Conservation (phyloP, 208 protist species). For the Acanthamoeba culbertsoni region DNA sequence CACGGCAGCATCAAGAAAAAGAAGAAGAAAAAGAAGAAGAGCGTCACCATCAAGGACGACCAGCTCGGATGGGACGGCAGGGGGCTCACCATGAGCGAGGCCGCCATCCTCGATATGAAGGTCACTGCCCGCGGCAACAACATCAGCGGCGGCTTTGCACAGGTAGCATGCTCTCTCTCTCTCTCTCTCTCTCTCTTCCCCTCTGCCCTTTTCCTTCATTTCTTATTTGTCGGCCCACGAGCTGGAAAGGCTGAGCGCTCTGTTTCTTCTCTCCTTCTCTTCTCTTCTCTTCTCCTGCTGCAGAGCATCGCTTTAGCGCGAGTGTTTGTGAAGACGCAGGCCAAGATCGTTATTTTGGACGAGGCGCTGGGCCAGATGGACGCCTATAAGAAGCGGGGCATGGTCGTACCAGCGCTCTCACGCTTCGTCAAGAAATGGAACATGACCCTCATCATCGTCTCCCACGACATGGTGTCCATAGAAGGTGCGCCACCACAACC, state of each 20-base stretch:
- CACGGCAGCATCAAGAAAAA: constrained; percentile 5
- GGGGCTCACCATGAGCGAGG: not conserved
- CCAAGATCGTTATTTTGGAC: constrained; percentile 70
- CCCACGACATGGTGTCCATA: constrained; percentile 59
- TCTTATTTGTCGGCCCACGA: too few species aligned
- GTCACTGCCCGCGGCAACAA: constrained; percentile 68
- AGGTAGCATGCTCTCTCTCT: not conserved
- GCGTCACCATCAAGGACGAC: not conserved
- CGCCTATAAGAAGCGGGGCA: constrained; percentile 68
- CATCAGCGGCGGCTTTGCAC: constrained; percentile 66
- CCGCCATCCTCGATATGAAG: constrained; percentile 60
- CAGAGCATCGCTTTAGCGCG: constrained; percentile 65
- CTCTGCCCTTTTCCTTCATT: too few species aligned
- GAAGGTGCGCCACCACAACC: not conserved
- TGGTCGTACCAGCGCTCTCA: constrained; percentile 64
- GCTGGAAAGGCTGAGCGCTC: too few species aligned
- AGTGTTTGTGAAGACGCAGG: constrained; percentile 69
- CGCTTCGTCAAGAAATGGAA: constrained; percentile 60
- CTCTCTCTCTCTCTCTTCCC: not conserved
- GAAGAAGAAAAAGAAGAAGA: constrained; percentile 52
- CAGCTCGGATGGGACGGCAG: not conserved
- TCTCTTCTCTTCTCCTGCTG: too few species aligned
- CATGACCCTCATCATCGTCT: constrained; percentile 71
- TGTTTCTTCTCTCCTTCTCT: too few species aligned
- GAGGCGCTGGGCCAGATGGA: constrained; percentile 71